These are phyloP conservation scores for Suillus variegatus DNA, from an alignment of 768 basidiomycete species.

Conservation along the genomic window DNA sequence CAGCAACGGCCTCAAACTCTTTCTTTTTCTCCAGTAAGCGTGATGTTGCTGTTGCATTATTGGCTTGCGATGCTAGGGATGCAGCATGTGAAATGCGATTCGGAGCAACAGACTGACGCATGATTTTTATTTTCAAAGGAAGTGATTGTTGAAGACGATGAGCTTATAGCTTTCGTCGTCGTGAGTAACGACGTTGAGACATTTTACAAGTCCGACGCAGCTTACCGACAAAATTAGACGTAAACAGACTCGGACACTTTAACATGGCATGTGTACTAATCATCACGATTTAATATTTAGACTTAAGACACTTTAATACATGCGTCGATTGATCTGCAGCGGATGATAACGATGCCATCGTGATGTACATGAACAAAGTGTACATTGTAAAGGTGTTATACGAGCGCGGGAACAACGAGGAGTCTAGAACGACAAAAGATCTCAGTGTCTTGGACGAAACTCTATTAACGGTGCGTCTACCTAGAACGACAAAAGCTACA, in stretches of 20 bases:
- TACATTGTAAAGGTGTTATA: too few relatives aligned
- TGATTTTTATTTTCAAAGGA: not conserved
- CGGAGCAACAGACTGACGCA: constrained; percentile 57
- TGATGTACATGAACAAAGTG: not conserved
- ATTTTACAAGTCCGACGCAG: not conserved
- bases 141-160: not conserved
- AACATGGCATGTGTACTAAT: too few relatives aligned
- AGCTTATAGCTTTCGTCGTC: not conserved
- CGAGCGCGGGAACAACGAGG: too few relatives aligned
- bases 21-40: constrained; percentile 79
- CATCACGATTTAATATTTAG: too few relatives aligned
- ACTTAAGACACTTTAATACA: too few relatives aligned
- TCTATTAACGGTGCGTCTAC: too few relatives aligned
- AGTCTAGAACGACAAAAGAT: too few relatives aligned
- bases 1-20: constrained; percentile 74
- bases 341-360: not conserved
- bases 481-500: too few relatives aligned
- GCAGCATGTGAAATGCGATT: constrained; percentile 51
- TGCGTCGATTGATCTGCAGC: too few relatives aligned
- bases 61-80: constrained; percentile 30
- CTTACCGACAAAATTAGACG: not conserved
- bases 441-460: too few relatives aligned
- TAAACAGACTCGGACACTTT: too few relatives aligned
- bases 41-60: constrained; percentile 43
- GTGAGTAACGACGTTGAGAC: not conserved